Evolutionary conservation across 768 basidiomycete genomes (phyloP).

Genomic region (Lanmaoa rubissima): DNA sequence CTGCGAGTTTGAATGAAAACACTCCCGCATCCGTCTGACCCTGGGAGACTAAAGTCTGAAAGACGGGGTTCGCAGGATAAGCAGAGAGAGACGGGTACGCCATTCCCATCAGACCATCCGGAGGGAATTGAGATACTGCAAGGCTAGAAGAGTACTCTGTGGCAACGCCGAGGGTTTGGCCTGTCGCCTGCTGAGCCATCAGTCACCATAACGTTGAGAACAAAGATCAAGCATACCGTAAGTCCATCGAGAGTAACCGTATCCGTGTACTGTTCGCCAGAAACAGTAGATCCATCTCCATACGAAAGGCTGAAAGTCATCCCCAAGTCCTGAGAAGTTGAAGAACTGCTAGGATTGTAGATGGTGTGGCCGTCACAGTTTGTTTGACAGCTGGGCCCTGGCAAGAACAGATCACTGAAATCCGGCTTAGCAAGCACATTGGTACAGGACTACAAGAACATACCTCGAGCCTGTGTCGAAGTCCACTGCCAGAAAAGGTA

Average conservation of each 20-base stretch:
- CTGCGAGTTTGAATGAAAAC: constrained; percentile 50
- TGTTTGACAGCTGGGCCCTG: constrained; percentile 20
- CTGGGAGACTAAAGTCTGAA: constrained; percentile 42
- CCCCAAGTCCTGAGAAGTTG: constrained; percentile 1
- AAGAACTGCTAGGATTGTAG: constrained; percentile 29
- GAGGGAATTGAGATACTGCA: not conserved
- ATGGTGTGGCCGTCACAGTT: constrained; percentile 30
- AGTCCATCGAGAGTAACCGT: constrained; percentile 11
- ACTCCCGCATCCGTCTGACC: constrained; percentile 29
- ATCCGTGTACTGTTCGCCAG: constrained; percentile 11
- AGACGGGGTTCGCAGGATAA: constrained; percentile 35
- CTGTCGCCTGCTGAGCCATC: constrained; percentile 4
- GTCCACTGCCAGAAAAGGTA: constrained; percentile 8
- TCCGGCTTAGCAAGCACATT: not conserved
- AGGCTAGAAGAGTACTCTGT: constrained; percentile 6
- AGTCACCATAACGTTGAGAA: not conserved
- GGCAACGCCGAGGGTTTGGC: constrained; percentile 17
- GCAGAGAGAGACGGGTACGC: constrained; percentile 39
- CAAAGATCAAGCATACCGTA: not conserved
- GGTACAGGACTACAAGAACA: not conserved
- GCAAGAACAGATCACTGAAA: constrained; percentile 29
- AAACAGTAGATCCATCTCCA: not conserved
- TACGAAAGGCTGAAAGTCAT: not conserved
- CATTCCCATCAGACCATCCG: constrained; percentile 39
- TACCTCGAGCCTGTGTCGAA: constrained; percentile 30